Conservation (phyloP, 192 early-diverging fungal species). For the Geranomyces variabilis region DNA sequence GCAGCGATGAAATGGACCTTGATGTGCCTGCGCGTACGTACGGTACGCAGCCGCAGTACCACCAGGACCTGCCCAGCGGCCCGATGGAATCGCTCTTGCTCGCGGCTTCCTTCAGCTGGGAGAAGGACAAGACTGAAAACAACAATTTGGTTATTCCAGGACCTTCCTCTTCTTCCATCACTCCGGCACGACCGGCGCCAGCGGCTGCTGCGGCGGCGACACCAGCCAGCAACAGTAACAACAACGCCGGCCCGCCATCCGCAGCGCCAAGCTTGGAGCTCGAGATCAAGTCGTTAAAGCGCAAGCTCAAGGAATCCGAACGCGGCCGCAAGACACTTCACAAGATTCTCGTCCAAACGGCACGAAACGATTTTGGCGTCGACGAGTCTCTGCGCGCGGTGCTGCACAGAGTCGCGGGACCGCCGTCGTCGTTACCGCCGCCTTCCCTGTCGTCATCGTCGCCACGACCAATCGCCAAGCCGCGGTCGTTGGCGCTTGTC, state of each 20-base stretch:
- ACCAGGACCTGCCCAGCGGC: not conserved
- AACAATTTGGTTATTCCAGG: not conserved
- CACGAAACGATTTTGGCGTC: conserved; percentile 16
- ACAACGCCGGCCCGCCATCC: not conserved
- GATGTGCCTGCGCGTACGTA: not conserved
- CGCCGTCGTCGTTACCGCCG: not conserved
- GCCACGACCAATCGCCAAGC: not conserved
- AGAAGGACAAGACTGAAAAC: conserved; percentile 5
- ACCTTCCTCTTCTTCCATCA: not conserved
- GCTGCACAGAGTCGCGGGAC: not conserved
- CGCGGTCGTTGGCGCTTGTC: not conserved
- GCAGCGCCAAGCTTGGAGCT: conserved; percentile 4
- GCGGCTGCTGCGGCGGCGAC: not conserved
- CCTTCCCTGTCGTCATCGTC: not conserved
- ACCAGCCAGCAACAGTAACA: not conserved
- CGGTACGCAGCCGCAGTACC: not conserved
- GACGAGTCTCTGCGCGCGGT: conserved; percentile 30
- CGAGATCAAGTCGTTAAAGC: conserved; percentile 26
- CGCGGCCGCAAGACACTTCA: conserved; percentile 33
- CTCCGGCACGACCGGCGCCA: not conserved
- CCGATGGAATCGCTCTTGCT: not conserved
- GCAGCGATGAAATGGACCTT: conserved; percentile 12
- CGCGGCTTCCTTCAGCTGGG: not conserved
- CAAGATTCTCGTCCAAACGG: conserved; percentile 29
- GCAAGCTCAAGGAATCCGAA: conserved; percentile 37